phyloP scores from a whole-genome alignment of 1,284 basidiomycete genomes.

The Malassezia globosa region DNA sequence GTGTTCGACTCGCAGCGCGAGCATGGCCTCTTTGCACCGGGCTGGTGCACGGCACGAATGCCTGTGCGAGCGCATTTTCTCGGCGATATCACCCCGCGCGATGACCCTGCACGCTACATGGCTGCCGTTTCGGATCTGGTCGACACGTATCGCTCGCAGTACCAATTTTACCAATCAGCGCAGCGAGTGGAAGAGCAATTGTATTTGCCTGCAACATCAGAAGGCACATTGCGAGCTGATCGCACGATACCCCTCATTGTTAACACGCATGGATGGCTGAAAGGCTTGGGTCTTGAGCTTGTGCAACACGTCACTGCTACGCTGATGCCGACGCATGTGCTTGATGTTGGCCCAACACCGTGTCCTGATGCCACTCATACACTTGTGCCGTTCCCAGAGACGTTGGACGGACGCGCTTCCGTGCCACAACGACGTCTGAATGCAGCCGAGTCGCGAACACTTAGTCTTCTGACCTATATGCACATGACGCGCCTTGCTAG shows the following conservation, averaged over 20 bases:
- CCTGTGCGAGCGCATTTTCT: conserved; percentile 71
- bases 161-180: conserved; percentile 10
- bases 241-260: conserved; percentile 61
- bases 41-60: conserved; percentile 51
- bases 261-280: conserved; percentile 94
- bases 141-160: conserved; percentile 51
- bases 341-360: conserved; percentile 48
- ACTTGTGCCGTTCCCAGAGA: conserved; percentile 2
- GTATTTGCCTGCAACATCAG: not conserved
- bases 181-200: not conserved
- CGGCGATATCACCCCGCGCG: conserved; percentile 65
- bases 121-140: conserved; percentile 60
- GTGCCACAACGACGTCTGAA: conserved; percentile 19
- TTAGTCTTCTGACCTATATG: conserved; percentile 32
- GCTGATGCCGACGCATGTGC: conserved; percentile 58
- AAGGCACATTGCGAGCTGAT: not conserved
- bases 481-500: conserved; percentile 19
- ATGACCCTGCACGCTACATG: conserved; percentile 69
- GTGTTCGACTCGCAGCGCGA: conserved; percentile 50
- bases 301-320: conserved; percentile 60
- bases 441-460: conserved; percentile 25
- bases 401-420: conserved; percentile 3
- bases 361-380: conserved; percentile 1
- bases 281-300: conserved; percentile 80
- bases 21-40: conserved; percentile 20